phyloP scores from a whole-genome alignment of 2,329 filamentous ascomycete species.

The Trichoderma sp. region DNA sequence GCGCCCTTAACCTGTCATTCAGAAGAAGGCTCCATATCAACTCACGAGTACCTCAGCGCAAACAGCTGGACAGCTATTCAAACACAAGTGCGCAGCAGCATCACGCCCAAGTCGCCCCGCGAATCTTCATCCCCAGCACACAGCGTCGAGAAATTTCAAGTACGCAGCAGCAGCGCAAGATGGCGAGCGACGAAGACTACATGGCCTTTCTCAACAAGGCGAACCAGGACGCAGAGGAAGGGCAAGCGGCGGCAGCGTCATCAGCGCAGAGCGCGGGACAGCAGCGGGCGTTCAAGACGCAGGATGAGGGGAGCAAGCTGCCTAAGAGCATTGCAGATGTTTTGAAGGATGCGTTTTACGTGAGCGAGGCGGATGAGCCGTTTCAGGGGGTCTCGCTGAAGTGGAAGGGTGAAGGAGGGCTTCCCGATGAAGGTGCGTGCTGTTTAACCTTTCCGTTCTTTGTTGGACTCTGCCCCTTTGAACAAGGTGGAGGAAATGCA shows the following conservation, averaged over 20 bases:
- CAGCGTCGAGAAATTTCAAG: slow-evolving; percentile 32
- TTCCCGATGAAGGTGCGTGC: slow-evolving; percentile 63
- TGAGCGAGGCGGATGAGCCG: slow-evolving; percentile 82
- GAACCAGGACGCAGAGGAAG: slow-evolving; percentile 72
- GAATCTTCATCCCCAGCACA: not conserved
- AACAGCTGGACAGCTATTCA: not conserved
- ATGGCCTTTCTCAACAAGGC: slow-evolving; percentile 84
- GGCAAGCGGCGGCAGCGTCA: slow-evolving; percentile 31
- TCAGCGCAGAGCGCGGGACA: slow-evolving; percentile 33
- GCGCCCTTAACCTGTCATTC: not conserved
- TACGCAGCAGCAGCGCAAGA: slow-evolving; percentile 42
- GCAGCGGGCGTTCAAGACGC: slow-evolving; percentile 52
- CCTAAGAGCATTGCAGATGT: slow-evolving; percentile 60
- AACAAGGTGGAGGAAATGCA: not conserved
- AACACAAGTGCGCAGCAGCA: not conserved
- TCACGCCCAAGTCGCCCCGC: not conserved
- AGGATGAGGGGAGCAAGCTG: slow-evolving; percentile 59
- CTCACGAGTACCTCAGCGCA: not conserved
- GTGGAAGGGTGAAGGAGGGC: slow-evolving; percentile 54
- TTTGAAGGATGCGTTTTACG: slow-evolving; percentile 64
- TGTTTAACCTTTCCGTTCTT: not conserved
- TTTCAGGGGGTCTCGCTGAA: slow-evolving; percentile 76
- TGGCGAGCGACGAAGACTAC: slow-evolving; percentile 83
- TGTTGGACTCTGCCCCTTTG: no score
- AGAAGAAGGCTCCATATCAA: slow-evolving; percentile 3